Conservation (phyloP, 2,329 filamentous ascomycete species). For the Sordariomycetes sp. region DNA sequence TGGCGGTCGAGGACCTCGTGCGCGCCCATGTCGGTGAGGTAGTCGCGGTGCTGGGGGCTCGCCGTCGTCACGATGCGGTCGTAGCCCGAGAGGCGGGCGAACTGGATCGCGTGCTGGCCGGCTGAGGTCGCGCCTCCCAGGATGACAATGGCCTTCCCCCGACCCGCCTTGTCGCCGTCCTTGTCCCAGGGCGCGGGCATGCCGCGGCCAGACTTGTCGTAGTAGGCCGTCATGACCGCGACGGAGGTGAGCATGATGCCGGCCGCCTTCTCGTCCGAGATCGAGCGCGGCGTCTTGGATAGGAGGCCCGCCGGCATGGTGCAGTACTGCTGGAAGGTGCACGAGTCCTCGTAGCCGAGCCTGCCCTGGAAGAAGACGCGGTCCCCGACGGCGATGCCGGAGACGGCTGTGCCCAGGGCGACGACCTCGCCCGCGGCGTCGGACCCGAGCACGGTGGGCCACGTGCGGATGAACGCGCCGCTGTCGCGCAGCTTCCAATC, state of each 20-base stretch:
- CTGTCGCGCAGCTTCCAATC: slow-evolving; percentile 23
- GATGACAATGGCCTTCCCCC: slow-evolving; percentile 13
- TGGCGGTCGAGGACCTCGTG: slow-evolving; percentile 16
- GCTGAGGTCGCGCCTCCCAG: slow-evolving; percentile 20
- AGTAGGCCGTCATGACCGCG: not conserved
- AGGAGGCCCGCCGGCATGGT: slow-evolving; percentile 20
- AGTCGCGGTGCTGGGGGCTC: slow-evolving; percentile 8
- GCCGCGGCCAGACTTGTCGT: not conserved
- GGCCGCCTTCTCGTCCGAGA: slow-evolving; percentile 18
- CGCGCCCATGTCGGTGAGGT: not conserved
- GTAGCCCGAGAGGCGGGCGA: slow-evolving; percentile 8
- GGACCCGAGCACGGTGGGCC: slow-evolving; percentile 9
- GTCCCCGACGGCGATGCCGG: slow-evolving; percentile 8
- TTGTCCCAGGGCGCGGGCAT: slow-evolving; percentile 18
- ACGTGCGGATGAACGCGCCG: slow-evolving; percentile 11
- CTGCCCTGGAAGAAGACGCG: slow-evolving; percentile 22
- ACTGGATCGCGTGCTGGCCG: slow-evolving; percentile 8
- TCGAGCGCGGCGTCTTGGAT: slow-evolving; percentile 16
- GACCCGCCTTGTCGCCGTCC: slow-evolving; percentile 11
- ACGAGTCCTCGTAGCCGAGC: slow-evolving; percentile 15
- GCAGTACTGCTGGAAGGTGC: slow-evolving; percentile 25
- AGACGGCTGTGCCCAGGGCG: slow-evolving; percentile 3
- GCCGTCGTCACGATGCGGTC: slow-evolving; percentile 8
- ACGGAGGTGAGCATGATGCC: not conserved
- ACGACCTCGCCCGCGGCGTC: slow-evolving; percentile 8